Base-by-base conservation (phyloP, 805 yeast species). In the Candida yuanshanica region DNA sequence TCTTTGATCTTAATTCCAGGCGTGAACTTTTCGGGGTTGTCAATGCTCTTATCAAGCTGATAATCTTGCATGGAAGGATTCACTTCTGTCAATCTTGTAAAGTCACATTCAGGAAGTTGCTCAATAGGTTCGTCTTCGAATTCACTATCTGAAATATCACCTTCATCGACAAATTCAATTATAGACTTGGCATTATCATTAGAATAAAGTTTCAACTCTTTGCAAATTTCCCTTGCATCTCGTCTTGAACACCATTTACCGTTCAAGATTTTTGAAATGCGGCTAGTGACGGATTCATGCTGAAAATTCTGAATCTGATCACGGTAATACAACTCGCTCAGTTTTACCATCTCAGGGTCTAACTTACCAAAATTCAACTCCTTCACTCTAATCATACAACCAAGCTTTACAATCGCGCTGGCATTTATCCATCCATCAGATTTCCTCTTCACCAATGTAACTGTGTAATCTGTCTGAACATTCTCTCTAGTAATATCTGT, bases 371-470 rank as follows among this genome's bases (percentile, higher is more conserved):
- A 38, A 32, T 47, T 40, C 33, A 55, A 37, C 16, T 43, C 50
- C 4, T 33, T 37, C 10, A 54, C 42, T 18, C 56, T 44, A 3
- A 51, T 14, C 20, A 55, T 20, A 13, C 49, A 44, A 33, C 54
- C 47, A 9, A 42, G 36, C 5, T 42, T 41, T 2, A 57, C 45
- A 9, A 57, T 21, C 0, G 35, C 5, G 24, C 43, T 45, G 1
- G 49, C 58, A 38, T 55, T 57, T 12, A 55, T 45, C 52, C 51
- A 52, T 7, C 58, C 58, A 41, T 57, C 62, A 3, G 60, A 56
- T 2, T 34, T 23, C 33, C 62, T 41, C 35, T 53, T 44, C 7
- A 44, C 14, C 3, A 56, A 8, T 1, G 33, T 32, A 4, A 42
- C 14, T 5, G 16, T 17, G 21, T 38, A 37, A 13, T n/a, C 33